These are phyloP conservation scores for Babesia divergens DNA, from an alignment of 169 alveolate species.

Conservation along the genomic window DNA sequence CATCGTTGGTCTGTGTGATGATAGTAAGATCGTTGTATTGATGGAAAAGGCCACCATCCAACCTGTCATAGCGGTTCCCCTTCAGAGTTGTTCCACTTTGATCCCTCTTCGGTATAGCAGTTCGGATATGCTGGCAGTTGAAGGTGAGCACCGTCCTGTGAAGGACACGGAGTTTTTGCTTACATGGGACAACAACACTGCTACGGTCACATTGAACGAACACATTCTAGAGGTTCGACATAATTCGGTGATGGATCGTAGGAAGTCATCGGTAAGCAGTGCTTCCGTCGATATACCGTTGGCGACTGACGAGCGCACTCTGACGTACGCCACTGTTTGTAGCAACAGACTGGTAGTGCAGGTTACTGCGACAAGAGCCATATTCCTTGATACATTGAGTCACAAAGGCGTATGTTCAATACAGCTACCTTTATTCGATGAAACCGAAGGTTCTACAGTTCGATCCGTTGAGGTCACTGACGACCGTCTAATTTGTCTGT, in stretches of 20 bases:
- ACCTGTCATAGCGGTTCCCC: slow-evolving; percentile 16
- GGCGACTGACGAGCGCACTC: slow-evolving; percentile 10
- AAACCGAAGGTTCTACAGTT: not conserved
- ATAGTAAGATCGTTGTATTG: slow-evolving; percentile 13
- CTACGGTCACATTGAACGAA: not conserved
- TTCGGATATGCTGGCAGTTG: not conserved
- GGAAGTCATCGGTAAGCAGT: not conserved
- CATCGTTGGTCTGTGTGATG: slow-evolving; percentile 21
- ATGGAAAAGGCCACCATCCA: slow-evolving; percentile 42
- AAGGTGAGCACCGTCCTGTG: not conserved
- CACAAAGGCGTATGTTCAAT: not conserved
- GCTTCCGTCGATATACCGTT: not conserved
- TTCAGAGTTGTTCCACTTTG: slow-evolving; percentile 12
- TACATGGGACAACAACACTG: slow-evolving; percentile 6
- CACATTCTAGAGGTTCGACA: not conserved
- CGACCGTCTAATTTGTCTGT: not conserved
- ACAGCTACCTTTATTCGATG: not conserved
- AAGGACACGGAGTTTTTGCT: not conserved
- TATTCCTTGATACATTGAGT: not conserved
- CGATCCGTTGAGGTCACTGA: not conserved
- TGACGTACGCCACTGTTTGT: slow-evolving; percentile 7
- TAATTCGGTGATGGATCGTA: slow-evolving; percentile 1
- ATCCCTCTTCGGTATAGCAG: slow-evolving; percentile 4
- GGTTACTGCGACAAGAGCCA: not conserved
- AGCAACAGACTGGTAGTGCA: not conserved